Evolutionary conservation across 495 filamentous ascomycete genomes (phyloP).

Genomic region (Aspergillus panamensis): DNA sequence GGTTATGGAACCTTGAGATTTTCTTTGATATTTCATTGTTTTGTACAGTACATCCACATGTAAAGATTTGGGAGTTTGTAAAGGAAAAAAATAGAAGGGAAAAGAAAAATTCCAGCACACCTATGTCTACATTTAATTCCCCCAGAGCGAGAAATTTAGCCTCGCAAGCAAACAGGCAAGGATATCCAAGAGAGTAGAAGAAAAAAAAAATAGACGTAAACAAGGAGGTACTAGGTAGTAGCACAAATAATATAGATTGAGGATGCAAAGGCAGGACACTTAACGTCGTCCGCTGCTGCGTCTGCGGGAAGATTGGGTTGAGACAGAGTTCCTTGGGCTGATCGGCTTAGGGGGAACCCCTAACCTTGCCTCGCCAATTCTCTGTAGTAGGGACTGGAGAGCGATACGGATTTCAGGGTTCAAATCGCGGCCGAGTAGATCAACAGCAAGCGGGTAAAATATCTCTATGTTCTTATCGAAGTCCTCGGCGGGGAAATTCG

Average conservation of each 20-base stretch:
- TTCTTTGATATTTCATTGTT: conserved; percentile 1
- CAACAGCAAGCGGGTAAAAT: conserved; percentile 84
- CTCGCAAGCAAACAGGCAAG: conserved; percentile 19
- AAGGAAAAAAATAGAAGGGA: conserved; percentile 2
- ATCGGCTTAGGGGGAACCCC: conserved; percentile 49
- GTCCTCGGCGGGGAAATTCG: conserved; percentile 75
- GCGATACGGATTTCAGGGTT: conserved; percentile 72
- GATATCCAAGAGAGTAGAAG: conserved; percentile 35
- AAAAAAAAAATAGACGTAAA: conserved; percentile 18
- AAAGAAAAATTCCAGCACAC: conserved; percentile 21
- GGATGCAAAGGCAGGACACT: neutral
- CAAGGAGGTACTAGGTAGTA: neutral
- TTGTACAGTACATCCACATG: conserved; percentile 24
- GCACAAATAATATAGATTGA: conserved; percentile 5
- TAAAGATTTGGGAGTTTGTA: neutral
- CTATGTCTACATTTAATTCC: conserved; percentile 26
- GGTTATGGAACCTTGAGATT: neutral
- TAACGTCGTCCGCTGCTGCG: conserved; percentile 29
- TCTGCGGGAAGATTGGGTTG: conserved; percentile 30
- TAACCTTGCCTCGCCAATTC: conserved; percentile 78
- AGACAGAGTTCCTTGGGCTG: conserved; percentile 46
- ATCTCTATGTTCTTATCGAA: conserved; percentile 74
- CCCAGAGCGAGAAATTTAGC: conserved; percentile 13
- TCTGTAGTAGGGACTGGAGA: conserved; percentile 67
- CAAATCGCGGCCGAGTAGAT: conserved; percentile 78